phyloP scores from a whole-genome alignment of 768 basidiomycete genomes.

The Nidularia pulvinata region DNA sequence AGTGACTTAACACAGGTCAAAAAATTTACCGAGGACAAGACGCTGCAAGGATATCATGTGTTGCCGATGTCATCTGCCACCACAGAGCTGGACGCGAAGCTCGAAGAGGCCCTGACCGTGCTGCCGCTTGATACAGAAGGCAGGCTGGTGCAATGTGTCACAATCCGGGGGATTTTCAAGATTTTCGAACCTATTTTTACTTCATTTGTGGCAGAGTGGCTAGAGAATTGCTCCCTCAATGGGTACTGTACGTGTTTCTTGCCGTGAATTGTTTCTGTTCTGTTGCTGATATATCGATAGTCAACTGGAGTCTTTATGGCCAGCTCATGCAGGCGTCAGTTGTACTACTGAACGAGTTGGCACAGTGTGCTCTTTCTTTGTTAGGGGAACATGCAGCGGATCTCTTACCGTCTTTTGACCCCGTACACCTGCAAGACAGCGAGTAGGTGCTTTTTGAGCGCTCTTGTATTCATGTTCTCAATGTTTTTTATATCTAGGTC shows the following conservation, averaged over 20 bases:
- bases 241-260: conserved; percentile 44
- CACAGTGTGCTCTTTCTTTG: conserved; percentile 22
- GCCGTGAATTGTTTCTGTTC: background rate
- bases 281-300: conserved; percentile 25
- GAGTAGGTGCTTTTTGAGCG: conserved; percentile 25
- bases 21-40: conserved; percentile 42
- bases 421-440: conserved; percentile 29
- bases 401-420: conserved; percentile 20
- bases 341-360: conserved; percentile 35
- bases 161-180: conserved; percentile 46
- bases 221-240: conserved; percentile 34
- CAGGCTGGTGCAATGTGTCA: conserved; percentile 44
- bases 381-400: conserved; percentile 25
- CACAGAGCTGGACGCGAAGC: conserved; percentile 58
- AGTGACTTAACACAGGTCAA: conserved; percentile 33
- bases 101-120: conserved; percentile 36
- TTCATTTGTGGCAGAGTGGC: conserved; percentile 43
- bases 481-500: conserved; percentile 27
- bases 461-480: conserved; percentile 5
- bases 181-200: conserved; percentile 35
- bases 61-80: conserved; percentile 50
- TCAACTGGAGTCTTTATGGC: conserved; percentile 56
- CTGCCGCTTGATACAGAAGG: conserved; percentile 58
- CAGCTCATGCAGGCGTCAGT: conserved; percentile 39
- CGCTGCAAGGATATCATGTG: conserved; percentile 36